Evolutionary conservation across 306 rosid species (phyloP), one percentile per base, ranked within the genome.

Genomic region (Medicago arabica): DNA sequence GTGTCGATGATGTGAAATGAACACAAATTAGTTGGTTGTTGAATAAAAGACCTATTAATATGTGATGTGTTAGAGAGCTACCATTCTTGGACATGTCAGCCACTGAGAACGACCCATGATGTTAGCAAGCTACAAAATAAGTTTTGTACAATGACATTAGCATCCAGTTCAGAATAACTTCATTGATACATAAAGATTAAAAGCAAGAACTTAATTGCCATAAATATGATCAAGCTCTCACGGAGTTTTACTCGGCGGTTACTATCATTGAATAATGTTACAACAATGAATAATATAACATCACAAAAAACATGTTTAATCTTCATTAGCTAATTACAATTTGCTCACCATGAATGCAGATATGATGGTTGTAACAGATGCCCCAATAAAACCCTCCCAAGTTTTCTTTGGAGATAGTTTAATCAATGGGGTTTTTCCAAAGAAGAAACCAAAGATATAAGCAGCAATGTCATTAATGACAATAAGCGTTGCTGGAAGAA

Each of bases 371-470:
- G 96, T 84, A 81, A 96, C 78, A 8, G 99, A 96, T n/a, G 99
- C 99, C 79, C 99, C 99, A 67, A 96, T 90, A 86, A 96, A 96
- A 67, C 99, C 99, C 88, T 96, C 99, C 99, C 99, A 92, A 64
- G 99, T 96, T 90, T 96, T 96, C 89, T 96, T 96, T 40, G 99
- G 99, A 67, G 98, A 96, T 79, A 96, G 78, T 87, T 96, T 92
- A 84, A 96, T 96, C 88, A 96, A 86, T 41, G 99, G 99, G 82
- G 99, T 96, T 83, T 70, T 87, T 84, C 99, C 98, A 81, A 96
- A 92, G 85, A 92, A 96, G 84, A 96, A 96, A 67, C 99, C 98
- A 72, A 91, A 88, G 70, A 90, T 3, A 85, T 96, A 96, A 69
- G 99, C 99, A 77, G 88, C 93, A 80, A 96, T 96, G 82, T 96